These are phyloP conservation scores for Candida sanyaensis DNA, from an alignment of 1,139 yeast genomes.

Conservation along the genomic window DNA sequence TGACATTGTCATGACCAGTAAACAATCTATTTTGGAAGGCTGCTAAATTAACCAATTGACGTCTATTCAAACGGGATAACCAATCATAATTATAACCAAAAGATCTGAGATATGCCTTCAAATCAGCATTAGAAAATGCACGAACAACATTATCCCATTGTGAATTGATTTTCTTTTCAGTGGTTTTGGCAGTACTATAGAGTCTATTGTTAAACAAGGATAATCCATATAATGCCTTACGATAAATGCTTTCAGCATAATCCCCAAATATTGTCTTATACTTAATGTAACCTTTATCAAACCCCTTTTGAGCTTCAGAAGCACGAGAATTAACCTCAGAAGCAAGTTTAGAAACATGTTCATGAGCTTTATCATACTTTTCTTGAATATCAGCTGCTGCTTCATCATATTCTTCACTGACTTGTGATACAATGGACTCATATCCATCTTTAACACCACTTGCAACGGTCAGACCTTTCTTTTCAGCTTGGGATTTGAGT, in stretches of 20 bases:
- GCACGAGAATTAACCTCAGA: neutral
- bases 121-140: constrained; percentile 55
- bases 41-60: constrained; percentile 49
- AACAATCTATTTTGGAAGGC: constrained; percentile 40
- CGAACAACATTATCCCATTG: constrained; percentile 17
- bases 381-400: constrained; percentile 12
- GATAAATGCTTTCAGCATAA: constrained; percentile 6
- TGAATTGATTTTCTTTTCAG: constrained; percentile 37
- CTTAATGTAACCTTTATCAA: constrained; percentile 8
- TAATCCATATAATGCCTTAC: constrained; percentile 8
- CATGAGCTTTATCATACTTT: constrained; percentile 13
- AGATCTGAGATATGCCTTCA: constrained; percentile 51
- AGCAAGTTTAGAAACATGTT: constrained; percentile 8
- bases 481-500: constrained; percentile 4
- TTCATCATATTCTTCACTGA: constrained; percentile 7
- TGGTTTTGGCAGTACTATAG: constrained; percentile 17
- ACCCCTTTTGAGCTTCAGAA: constrained; percentile 7
- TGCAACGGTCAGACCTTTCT: constrained; percentile 9
- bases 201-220: constrained; percentile 11
- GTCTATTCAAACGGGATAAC: constrained; percentile 38
- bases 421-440: constrained; percentile 10
- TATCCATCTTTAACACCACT: constrained; percentile 9
- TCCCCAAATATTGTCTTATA: constrained; percentile 8
- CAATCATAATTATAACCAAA: constrained; percentile 46
- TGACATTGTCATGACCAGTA: constrained; percentile 18